phyloP scores from a whole-genome alignment of 768 basidiomycete genomes.

The Cystobasidium tubakii region DNA sequence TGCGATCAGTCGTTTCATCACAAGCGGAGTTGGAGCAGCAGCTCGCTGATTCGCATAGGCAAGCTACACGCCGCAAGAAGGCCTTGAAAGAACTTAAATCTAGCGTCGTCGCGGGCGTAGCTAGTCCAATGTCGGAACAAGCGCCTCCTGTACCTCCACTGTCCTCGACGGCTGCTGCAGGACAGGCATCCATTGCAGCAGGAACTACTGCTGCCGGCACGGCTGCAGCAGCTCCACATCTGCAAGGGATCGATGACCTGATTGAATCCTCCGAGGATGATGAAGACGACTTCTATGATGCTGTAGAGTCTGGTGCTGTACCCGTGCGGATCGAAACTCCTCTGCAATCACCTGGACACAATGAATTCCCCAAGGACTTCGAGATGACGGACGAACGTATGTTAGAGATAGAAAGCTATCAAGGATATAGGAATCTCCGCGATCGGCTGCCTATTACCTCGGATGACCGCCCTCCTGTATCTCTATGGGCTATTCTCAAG shows the following conservation, averaged over 20 bases:
- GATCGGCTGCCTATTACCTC: slow-evolving; percentile 58
- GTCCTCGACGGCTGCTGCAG: background rate
- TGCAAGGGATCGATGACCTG: slow-evolving; percentile 46
- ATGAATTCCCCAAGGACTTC: slow-evolving; percentile 36
- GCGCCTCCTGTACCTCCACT: background rate
- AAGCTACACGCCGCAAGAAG: slow-evolving; percentile 43
- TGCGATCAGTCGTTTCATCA: slow-evolving; percentile 76
- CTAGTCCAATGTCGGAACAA: background rate
- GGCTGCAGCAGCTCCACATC: background rate
- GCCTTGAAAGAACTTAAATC: slow-evolving; percentile 43
- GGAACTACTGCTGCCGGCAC: background rate
- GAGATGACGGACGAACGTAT: slow-evolving; percentile 32
- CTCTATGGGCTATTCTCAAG: slow-evolving; percentile 87
- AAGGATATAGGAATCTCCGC: slow-evolving; percentile 65
- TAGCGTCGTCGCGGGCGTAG: slow-evolving; percentile 18
- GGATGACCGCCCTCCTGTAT: slow-evolving; percentile 75
- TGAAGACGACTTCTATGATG: slow-evolving; percentile 94
- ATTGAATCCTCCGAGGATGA: slow-evolving; percentile 49
- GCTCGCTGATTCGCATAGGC: slow-evolving; percentile 54
- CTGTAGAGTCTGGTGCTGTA: slow-evolving; percentile 74
- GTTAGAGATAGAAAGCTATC: slow-evolving; percentile 54
- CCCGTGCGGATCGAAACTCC: slow-evolving; percentile 66
- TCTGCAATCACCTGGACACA: slow-evolving; percentile 53
- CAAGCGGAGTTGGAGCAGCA: slow-evolving; percentile 78
- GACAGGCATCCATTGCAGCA: background rate